Evolutionary conservation across 78 protist species (phyloP).

Genomic region (Dictyostelium capitatum): DNA sequence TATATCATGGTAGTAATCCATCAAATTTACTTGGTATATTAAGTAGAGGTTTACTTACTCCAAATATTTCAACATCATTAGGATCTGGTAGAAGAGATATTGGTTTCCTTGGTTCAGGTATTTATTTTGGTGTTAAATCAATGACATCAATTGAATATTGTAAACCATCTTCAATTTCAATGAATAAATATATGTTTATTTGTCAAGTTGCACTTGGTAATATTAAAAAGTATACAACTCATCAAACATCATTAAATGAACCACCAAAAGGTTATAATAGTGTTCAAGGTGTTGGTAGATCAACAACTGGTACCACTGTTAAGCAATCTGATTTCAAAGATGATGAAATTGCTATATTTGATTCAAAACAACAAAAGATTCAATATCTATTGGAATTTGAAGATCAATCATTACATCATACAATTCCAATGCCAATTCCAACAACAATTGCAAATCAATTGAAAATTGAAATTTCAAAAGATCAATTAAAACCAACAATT

Average conservation of each 20-base stretch:
- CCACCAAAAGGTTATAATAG: slow-evolving; percentile 76
- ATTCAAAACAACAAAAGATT: slow-evolving; percentile 68
- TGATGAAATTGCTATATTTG: slow-evolving; percentile 61
- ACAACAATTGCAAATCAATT: neutral
- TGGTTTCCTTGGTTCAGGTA: slow-evolving; percentile 78
- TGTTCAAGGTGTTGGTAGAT: slow-evolving; percentile 56
- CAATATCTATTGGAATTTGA: slow-evolving; percentile 50
- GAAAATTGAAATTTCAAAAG: neutral
- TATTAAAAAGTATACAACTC: slow-evolving; percentile 59
- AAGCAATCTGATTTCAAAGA: slow-evolving; percentile 28
- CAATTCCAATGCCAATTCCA: neutral
- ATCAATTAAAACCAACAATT: neutral
- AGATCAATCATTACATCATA: neutral
- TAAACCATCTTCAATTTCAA: neutral
- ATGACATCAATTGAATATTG: slow-evolving; percentile 58
- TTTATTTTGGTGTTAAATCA: slow-evolving; percentile 70
- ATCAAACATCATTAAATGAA: slow-evolving; percentile 31
- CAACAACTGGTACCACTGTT: neutral
- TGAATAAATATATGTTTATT: slow-evolving; percentile 40
- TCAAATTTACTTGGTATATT: slow-evolving; percentile 69
- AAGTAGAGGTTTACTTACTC: slow-evolving; percentile 66
- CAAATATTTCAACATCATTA: slow-evolving; percentile 48
- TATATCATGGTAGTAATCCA: slow-evolving; percentile 77
- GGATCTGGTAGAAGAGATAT: slow-evolving; percentile 57
- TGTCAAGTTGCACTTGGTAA: slow-evolving; percentile 67